phyloP scores from a whole-genome alignment of 768 basidiomycete species.

The Thelephora aurantiotincta region DNA sequence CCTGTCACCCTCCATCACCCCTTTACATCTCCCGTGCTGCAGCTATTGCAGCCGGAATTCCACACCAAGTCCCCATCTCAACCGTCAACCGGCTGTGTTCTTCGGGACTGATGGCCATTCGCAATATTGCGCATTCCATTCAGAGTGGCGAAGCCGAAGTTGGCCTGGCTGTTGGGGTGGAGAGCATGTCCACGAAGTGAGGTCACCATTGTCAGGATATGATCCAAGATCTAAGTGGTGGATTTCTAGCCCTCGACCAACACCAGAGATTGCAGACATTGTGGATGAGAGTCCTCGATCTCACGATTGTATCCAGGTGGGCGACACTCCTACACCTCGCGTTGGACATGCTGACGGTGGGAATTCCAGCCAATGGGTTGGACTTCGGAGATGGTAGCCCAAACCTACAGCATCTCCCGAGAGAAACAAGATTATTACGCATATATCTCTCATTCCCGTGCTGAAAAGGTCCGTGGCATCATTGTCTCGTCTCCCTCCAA shows the following conservation, averaged over 20 bases:
- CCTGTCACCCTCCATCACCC: slow-evolving; percentile 73
- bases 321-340: slow-evolving; percentile 2
- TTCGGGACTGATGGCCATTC: slow-evolving; percentile 89
- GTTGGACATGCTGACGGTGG: slow-evolving; percentile 2
- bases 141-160: slow-evolving; percentile 71
- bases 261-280: slow-evolving; percentile 45
- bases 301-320: slow-evolving; percentile 62
- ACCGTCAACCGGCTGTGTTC: slow-evolving; percentile 91
- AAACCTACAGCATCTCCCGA: slow-evolving; percentile 62
- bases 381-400: slow-evolving; percentile 88
- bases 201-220: slow-evolving; percentile 16
- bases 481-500: background rate
- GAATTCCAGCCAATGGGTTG: slow-evolving; percentile 78
- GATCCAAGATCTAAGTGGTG: slow-evolving; percentile 7
- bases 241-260: slow-evolving; percentile 44
- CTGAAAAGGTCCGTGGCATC: slow-evolving; percentile 33
- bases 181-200: slow-evolving; percentile 72
- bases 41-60: slow-evolving; percentile 80
- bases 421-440: slow-evolving; percentile 85
- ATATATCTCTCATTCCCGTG: slow-evolving; percentile 74
- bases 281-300: slow-evolving; percentile 51
- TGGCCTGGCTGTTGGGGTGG: slow-evolving; percentile 73
- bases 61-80: slow-evolving; percentile 73
- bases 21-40: slow-evolving; percentile 77
- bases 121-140: slow-evolving; percentile 80